These are phyloP conservation scores for Paraleonurus japonicus DNA, from an alignment of 257 asterid genomes.

Conservation along the genomic window DNA sequence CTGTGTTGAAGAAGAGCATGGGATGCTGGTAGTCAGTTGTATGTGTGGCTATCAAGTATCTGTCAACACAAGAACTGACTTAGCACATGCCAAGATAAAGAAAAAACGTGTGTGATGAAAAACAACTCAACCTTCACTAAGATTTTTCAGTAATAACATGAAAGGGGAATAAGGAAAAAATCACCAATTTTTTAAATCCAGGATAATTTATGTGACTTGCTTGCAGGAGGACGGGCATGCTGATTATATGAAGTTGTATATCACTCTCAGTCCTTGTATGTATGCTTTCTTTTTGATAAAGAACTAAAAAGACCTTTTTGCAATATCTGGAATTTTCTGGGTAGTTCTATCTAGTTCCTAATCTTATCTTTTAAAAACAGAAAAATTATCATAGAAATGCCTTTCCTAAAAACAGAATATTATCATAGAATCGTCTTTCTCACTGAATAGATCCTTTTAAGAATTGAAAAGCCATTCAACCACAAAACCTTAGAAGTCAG, in stretches of 20 bases:
- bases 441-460: background rate
- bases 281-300: background rate
- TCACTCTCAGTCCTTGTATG: background rate
- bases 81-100: background rate
- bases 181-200: background rate
- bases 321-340: background rate
- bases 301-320: background rate
- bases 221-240: background rate
- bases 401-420: background rate
- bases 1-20: conserved; percentile 74
- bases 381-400: too few species aligned
- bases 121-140: background rate
- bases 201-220: background rate
- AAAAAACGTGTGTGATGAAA: background rate
- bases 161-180: background rate
- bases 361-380: background rate
- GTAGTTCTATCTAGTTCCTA: background rate
- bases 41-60: conserved; percentile 86
- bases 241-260: background rate
- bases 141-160: background rate
- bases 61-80: conserved; percentile 28
- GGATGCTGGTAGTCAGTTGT: conserved; percentile 86
- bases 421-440: background rate
- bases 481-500: background rate
- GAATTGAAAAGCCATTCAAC: background rate